These are phyloP conservation scores for Thyridium curvatum DNA, from an alignment of 2,329 filamentous ascomycete genomes.

Conservation along the genomic window DNA sequence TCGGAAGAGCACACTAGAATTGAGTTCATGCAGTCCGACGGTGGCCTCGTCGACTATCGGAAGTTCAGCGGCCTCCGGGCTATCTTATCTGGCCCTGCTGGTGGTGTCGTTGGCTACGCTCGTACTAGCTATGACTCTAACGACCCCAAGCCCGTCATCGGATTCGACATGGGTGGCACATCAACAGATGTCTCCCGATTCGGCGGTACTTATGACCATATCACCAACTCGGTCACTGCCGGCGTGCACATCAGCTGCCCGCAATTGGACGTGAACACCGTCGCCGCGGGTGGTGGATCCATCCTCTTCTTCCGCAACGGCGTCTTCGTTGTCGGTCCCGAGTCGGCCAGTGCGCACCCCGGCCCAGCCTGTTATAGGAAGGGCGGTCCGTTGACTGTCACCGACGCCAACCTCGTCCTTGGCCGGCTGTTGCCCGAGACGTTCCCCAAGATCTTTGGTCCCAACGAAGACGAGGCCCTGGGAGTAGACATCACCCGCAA, in stretches of 20 bases:
- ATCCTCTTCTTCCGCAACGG: conserved; percentile 63
- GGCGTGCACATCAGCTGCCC: conserved; percentile 73
- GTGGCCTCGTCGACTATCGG: conserved; percentile 44
- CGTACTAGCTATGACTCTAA: conserved; percentile 64
- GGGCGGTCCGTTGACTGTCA: conserved; percentile 58
- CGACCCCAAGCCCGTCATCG: conserved; percentile 64
- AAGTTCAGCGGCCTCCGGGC: conserved; percentile 63
- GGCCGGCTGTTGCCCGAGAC: conserved; percentile 49
- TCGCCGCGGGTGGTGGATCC: conserved; percentile 66
- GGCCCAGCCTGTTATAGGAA: conserved; percentile 64
- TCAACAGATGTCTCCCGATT: conserved; percentile 69
- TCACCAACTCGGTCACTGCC: conserved; percentile 70
- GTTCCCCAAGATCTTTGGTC: conserved; percentile 63
- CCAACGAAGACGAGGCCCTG: conserved; percentile 50
- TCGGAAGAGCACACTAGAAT: conserved; percentile 59
- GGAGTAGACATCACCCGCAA: conserved; percentile 22
- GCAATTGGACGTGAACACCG: conserved; percentile 76
- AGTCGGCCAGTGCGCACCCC: conserved; percentile 59
- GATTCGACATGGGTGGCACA: conserved; percentile 64
- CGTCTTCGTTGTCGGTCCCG: conserved; percentile 61
- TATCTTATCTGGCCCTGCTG: conserved; percentile 66
- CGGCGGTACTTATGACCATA: conserved; percentile 34
- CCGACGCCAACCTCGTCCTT: conserved; percentile 60
- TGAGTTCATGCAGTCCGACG: conserved; percentile 67
- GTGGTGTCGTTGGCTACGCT: conserved; percentile 70